Evolutionary conservation across 2,329 filamentous ascomycete genomes (phyloP).

Genomic region (Colletotrichum viniferum): DNA sequence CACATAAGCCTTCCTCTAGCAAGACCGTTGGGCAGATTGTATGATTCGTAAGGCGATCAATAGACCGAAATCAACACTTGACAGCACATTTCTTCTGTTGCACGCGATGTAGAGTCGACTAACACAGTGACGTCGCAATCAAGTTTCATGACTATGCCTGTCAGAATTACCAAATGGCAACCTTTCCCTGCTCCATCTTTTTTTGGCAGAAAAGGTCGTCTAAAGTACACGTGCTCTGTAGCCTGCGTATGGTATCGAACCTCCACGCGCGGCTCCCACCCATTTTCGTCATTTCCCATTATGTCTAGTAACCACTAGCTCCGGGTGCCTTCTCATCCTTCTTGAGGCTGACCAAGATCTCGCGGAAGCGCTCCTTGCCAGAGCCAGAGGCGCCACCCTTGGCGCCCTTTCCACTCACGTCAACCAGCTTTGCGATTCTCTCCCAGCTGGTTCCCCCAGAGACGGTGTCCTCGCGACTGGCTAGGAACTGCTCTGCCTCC

Average conservation of each 20-base stretch:
- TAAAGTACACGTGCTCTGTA: slow-evolving; percentile 13
- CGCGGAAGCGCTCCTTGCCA: slow-evolving; percentile 95
- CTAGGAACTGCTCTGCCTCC: slow-evolving; percentile 92
- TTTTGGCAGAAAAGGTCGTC: background rate
- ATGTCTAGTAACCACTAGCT: slow-evolving; percentile 61
- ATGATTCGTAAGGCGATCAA: slow-evolving; percentile 15
- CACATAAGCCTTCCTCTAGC: background rate
- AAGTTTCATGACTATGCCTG: slow-evolving; percentile 1
- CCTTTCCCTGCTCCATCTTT: background rate
- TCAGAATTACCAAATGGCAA: background rate
- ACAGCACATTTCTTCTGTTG: background rate
- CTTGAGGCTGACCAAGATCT: slow-evolving; percentile 82
- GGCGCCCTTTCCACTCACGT: slow-evolving; percentile 90
- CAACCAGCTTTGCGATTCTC: slow-evolving; percentile 96
- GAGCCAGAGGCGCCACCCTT: slow-evolving; percentile 87
- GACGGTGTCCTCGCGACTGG: slow-evolving; percentile 87
- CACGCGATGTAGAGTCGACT: background rate
- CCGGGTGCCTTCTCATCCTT: slow-evolving; percentile 90
- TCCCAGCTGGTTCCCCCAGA: slow-evolving; percentile 98
- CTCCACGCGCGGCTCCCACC: background rate
- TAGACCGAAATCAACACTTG: slow-evolving; percentile 7
- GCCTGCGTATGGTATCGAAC: background rate
- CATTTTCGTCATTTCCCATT: background rate
- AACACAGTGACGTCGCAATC: background rate
- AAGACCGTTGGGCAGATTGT: background rate